These are phyloP conservation scores for Boletus coccyginus DNA, from an alignment of 768 basidiomycete genomes.

Conservation along the genomic window DNA sequence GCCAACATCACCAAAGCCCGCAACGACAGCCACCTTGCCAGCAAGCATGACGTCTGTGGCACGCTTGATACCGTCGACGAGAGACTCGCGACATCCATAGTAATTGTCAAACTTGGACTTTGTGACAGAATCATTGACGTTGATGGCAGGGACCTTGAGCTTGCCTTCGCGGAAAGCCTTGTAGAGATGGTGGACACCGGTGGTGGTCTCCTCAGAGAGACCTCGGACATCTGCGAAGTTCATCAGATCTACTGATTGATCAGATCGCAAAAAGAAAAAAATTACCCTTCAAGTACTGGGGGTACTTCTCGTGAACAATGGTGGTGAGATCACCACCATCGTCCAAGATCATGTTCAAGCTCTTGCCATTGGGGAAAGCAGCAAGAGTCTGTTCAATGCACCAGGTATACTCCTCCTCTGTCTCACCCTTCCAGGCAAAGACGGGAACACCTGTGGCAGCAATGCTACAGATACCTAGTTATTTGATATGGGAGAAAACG, in stretches of 20 bases:
- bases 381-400: conserved; percentile 94
- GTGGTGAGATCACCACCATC: conserved; percentile 97
- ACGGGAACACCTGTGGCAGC: conserved; percentile 98
- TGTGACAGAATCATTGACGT: conserved; percentile 99
- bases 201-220: conserved; percentile 98
- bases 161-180: conserved; percentile 95
- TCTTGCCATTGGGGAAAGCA: conserved; percentile 80
- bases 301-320: conserved; percentile 95
- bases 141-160: conserved; percentile 97
- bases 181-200: conserved; percentile 99
- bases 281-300: conserved; percentile 77
- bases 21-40: conserved; percentile 98
- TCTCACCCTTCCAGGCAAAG: conserved; percentile 99
- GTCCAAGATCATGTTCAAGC: conserved; percentile 98
- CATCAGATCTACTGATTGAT: neutral
- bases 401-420: conserved; percentile 98
- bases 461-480: conserved; percentile 50
- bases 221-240: conserved; percentile 70
- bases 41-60: conserved; percentile 99
- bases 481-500: neutral
- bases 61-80: conserved; percentile 99
- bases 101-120: conserved; percentile 99
- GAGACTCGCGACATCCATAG: conserved; percentile 99
- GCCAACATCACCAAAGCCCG: conserved; percentile 98
- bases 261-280: neutral